phyloP scores from a whole-genome alignment of 352 stramenopile species.

The Pythium aristosporum region DNA sequence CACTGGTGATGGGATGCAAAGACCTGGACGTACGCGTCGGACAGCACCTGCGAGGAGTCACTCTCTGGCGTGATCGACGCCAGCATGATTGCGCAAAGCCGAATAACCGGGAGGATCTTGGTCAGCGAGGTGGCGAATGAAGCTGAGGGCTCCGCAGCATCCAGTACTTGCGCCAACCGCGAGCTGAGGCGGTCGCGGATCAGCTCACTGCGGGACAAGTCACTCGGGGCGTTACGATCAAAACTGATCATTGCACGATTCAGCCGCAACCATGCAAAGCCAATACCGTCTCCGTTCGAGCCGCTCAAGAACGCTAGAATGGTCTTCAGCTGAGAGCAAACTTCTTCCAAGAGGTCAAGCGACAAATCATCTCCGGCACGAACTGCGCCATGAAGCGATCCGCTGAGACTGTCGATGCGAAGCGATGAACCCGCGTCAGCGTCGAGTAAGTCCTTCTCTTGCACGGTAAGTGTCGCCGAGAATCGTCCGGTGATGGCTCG shows the following conservation, averaged over 20 bases:
- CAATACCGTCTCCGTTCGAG: not conserved
- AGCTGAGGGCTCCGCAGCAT: constrained; percentile 2
- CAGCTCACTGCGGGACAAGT: not conserved
- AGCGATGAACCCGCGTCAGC: not conserved
- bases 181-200: constrained; percentile 11
- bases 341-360: not conserved
- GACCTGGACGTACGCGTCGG: constrained; percentile 10
- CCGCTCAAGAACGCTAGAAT: constrained; percentile 4
- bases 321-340: constrained; percentile 4
- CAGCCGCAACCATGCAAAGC: constrained; percentile 9
- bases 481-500: not conserved
- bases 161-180: not conserved
- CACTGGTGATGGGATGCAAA: constrained; percentile 8
- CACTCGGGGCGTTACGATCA: not conserved
- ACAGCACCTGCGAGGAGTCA: constrained; percentile 1
- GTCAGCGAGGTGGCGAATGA: constrained; percentile 5
- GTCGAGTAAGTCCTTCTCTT: not conserved
- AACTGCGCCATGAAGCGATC: not conserved
- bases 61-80: constrained; percentile 1
- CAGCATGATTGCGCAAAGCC: constrained; percentile 6
- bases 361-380: constrained; percentile 9
- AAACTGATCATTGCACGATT: constrained; percentile 2
- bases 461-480: not conserved
- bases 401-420: not conserved
- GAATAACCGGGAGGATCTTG: constrained; percentile 11